Conservation (phyloP, 2,329 filamentous ascomycete species). For the Colletotrichum sojae region DNA sequence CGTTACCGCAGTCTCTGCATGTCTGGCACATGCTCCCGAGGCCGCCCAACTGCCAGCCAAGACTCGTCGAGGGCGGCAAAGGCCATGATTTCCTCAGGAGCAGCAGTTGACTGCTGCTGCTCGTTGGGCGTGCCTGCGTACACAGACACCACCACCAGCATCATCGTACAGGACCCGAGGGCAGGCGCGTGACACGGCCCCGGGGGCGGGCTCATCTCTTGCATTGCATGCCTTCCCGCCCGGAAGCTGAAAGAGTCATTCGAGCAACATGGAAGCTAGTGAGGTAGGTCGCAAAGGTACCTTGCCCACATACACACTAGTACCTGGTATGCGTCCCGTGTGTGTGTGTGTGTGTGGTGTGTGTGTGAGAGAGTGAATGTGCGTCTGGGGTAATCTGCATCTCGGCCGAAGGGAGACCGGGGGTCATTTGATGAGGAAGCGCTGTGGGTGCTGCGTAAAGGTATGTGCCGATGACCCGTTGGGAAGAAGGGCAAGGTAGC, state of each 20-base stretch:
- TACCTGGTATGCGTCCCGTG: neutral
- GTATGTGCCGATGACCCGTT: constrained; percentile 10
- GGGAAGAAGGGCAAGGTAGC: neutral
- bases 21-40: constrained; percentile 14
- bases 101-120: neutral
- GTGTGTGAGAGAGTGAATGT: neutral
- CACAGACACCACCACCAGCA: neutral
- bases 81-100: too few relatives aligned
- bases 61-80: neutral
- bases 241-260: neutral
- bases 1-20: constrained; percentile 18
- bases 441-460: neutral
- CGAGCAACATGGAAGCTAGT: neutral
- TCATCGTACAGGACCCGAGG: neutral
- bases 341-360: neutral
- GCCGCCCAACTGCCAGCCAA: neutral
- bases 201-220: constrained; percentile 1
- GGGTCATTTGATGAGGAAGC: neutral
- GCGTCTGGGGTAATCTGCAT: neutral
- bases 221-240: constrained; percentile 15
- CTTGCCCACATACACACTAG: too few relatives aligned
- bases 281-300: too few relatives aligned
- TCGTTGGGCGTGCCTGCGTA: neutral
- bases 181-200: constrained; percentile 12
- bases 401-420: constrained; percentile 20